phyloP scores from a whole-genome alignment of 2,329 filamentous ascomycete genomes.

The Bipolaris gigantea region DNA sequence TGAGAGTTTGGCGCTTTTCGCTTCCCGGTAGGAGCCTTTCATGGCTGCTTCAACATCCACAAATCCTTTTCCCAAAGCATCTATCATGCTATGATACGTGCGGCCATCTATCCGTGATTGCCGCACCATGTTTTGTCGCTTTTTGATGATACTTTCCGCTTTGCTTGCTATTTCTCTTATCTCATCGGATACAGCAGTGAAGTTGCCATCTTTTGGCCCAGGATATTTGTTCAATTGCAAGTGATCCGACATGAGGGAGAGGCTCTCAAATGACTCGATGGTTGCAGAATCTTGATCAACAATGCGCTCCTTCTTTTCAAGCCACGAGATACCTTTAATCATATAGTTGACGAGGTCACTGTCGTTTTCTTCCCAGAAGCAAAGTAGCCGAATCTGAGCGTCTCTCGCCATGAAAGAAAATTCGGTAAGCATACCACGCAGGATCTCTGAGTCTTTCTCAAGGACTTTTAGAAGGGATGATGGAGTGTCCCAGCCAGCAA shows the following conservation, averaged over 20 bases:
- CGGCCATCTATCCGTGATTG: constrained; percentile 22
- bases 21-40: constrained; percentile 16
- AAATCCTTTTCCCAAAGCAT: constrained; percentile 23
- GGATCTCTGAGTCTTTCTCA: constrained; percentile 21
- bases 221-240: constrained; percentile 37
- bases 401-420: constrained; percentile 21
- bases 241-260: constrained; percentile 33
- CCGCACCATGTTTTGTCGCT: constrained; percentile 22
- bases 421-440: constrained; percentile 19
- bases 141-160: constrained; percentile 27
- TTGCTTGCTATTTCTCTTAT: constrained; percentile 24
- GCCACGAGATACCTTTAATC: constrained; percentile 14
- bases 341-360: constrained; percentile 21
- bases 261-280: constrained; percentile 25
- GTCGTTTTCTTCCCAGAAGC: constrained; percentile 26
- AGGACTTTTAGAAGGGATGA: constrained; percentile 21
- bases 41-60: constrained; percentile 19
- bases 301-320: constrained; percentile 28
- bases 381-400: constrained; percentile 24
- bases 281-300: constrained; percentile 34
- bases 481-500: constrained; percentile 18
- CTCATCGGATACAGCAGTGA: constrained; percentile 28
- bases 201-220: constrained; percentile 32
- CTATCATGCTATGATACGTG: constrained; percentile 21
- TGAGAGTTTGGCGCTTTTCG: constrained; percentile 13